phyloP scores from a whole-genome alignment of 2,329 filamentous ascomycete genomes.

The Basipetospora chlamydospora region DNA sequence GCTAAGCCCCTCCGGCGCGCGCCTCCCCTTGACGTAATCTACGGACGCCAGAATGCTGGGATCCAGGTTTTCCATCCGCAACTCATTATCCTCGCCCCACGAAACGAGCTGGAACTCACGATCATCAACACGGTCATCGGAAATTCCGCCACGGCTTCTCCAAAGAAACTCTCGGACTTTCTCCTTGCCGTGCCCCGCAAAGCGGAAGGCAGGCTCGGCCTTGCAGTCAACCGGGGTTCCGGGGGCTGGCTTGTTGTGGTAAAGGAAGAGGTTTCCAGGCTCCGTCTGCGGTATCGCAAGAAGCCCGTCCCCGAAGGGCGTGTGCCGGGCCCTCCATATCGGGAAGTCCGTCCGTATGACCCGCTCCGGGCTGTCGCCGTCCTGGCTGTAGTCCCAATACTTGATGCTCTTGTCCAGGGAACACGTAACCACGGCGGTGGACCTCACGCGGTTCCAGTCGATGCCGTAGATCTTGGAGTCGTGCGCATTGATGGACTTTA shows the following conservation, averaged over 20 bases:
- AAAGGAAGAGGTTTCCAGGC: constrained; percentile 72
- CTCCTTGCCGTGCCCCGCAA: constrained; percentile 45
- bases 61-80: constrained; percentile 64
- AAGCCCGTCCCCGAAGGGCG: constrained; percentile 74
- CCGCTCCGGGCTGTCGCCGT: constrained; percentile 53
- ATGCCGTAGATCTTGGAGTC: constrained; percentile 89
- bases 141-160: constrained; percentile 58
- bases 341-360: constrained; percentile 73
- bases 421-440: constrained; percentile 66
- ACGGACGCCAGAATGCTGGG: constrained; percentile 49
- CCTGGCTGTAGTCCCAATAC: constrained; percentile 66
- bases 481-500: constrained; percentile 77
- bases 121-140: constrained; percentile 56
- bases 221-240: constrained; percentile 28
- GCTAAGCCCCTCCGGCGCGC: constrained; percentile 48
- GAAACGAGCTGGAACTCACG: constrained; percentile 88
- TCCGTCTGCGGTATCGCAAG: constrained; percentile 87
- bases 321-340: constrained; percentile 82
- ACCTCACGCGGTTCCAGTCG: constrained; percentile 75
- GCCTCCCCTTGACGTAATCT: constrained; percentile 56
- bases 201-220: constrained; percentile 38
- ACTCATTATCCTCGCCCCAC: constrained; percentile 76
- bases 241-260: constrained; percentile 34
- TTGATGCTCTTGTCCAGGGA: constrained; percentile 87
- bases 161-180: constrained; percentile 87